phyloP scores from a whole-genome alignment of 1,139 yeast species.

The Taphrina wiesneri region DNA sequence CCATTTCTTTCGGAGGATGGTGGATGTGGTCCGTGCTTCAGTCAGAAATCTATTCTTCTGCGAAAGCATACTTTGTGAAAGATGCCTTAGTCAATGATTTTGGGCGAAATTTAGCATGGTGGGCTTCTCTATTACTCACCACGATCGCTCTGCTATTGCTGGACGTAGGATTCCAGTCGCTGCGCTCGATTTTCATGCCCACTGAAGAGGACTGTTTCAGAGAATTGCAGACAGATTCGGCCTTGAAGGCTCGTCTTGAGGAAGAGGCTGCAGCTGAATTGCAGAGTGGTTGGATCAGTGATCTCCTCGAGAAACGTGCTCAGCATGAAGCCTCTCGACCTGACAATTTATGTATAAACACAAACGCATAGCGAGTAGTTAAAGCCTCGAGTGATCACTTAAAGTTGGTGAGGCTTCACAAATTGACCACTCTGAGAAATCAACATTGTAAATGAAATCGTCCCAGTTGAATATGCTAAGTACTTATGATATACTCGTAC shows the following conservation, averaged over 20 bases:
- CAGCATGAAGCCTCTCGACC: neutral
- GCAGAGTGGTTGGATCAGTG: slow-evolving; percentile 67
- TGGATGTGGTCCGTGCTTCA: slow-evolving; percentile 79
- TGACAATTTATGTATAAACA: neutral
- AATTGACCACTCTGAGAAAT: too few relatives aligned
- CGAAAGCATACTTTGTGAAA: slow-evolving; percentile 69
- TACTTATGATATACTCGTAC: too few relatives aligned
- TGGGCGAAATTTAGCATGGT: slow-evolving; percentile 79
- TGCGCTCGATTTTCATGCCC: slow-evolving; percentile 60
- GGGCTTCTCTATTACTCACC: slow-evolving; percentile 69
- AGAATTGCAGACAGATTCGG: slow-evolving; percentile 68
- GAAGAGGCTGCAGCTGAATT: slow-evolving; percentile 69
- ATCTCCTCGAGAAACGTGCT: slow-evolving; percentile 8
- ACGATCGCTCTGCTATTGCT: slow-evolving; percentile 58
- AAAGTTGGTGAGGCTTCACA: too few relatives aligned
- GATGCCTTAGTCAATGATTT: slow-evolving; percentile 67
- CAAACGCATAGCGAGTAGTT: too few relatives aligned
- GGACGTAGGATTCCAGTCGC: slow-evolving; percentile 64
- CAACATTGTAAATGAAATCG: too few relatives aligned
- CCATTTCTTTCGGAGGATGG: slow-evolving; percentile 85
- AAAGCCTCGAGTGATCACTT: too few relatives aligned
- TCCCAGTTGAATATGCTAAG: too few relatives aligned
- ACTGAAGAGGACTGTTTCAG: slow-evolving; percentile 79
- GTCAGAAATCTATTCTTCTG: slow-evolving; percentile 63
- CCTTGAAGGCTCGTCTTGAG: slow-evolving; percentile 70